A percentile compares a stretch with the other conserved stretches of the same genome.
These are phyloP conservation scores for Loxodes magnus DNA, from an alignment of 73 alveolate species.

Conservation along the genomic window DNA sequence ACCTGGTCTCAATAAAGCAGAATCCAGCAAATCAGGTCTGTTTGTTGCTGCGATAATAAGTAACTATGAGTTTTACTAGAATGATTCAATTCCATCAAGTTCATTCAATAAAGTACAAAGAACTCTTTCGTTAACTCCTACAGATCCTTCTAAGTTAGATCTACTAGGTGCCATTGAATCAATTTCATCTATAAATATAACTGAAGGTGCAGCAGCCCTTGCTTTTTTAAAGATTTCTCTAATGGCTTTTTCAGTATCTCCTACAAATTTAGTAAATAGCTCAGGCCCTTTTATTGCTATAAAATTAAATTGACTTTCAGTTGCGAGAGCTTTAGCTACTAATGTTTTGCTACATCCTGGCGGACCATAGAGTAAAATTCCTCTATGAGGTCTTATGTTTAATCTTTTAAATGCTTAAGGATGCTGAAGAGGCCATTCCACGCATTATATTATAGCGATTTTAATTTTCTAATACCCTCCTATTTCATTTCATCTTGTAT, in stretches of 20 bases:
- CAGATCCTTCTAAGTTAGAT: slow-evolving; percentile 26
- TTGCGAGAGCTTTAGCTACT: slow-evolving; percentile 99
- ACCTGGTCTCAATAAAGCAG: slow-evolving; percentile 86
- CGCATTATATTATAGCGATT: slow-evolving; percentile 78
- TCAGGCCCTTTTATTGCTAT: slow-evolving; percentile 99
- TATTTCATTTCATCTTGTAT: slow-evolving; percentile 92
- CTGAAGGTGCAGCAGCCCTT: slow-evolving; percentile 89
- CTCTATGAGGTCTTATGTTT: slow-evolving; percentile 94
- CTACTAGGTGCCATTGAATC: slow-evolving; percentile 96
- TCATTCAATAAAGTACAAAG: slow-evolving; percentile 90
- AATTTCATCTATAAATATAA: slow-evolving; percentile 93
- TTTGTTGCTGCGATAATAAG: slow-evolving; percentile 96
- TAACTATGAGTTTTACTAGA: slow-evolving; percentile 56
- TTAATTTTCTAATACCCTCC: slow-evolving; percentile 96
- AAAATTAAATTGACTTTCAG: slow-evolving; percentile 96
- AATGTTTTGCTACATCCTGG: slow-evolving; percentile 99
- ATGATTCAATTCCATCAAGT: slow-evolving; percentile 94
- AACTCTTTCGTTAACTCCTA: slow-evolving; percentile 64
- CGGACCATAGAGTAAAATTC: slow-evolving; percentile 98
- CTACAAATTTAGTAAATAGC: slow-evolving; percentile 98
- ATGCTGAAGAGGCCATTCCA: slow-evolving; percentile 98
- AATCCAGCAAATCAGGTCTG: slow-evolving; percentile 75
- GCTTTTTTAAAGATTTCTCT: slow-evolving; percentile 97
- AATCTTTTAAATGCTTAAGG: slow-evolving; percentile 91
- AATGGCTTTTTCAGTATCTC: slow-evolving; percentile 98